Evolutionary conservation across 2,329 filamentous ascomycete genomes (phyloP), one percentile per base, ranked within the genome.

Genomic region (Dothistroma pini): DNA sequence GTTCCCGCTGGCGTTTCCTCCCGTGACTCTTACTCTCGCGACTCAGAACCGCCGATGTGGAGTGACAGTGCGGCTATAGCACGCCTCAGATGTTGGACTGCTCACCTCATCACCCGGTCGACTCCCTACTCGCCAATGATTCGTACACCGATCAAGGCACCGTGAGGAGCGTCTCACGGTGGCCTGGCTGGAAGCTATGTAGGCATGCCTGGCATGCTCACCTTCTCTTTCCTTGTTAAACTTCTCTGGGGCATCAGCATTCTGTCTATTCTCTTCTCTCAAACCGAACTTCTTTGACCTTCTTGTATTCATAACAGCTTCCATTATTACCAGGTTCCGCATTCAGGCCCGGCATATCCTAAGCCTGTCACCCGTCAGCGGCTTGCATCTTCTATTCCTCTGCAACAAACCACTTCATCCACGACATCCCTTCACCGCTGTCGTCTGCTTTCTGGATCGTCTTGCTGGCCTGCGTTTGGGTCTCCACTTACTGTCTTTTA

Each of bases 61-160:
- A 53, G 51, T 31, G 51, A 53, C 60, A 63, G 52, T 57, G 56
- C 55, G 56, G 54, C 54, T 57, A 63, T 65, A 53, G 63, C 56
- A 56, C 58, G 66, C 67, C 68, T 68, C 63, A 66, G 61, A 58
- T 64, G 59, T 59, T 59, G 48, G 49, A 35, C 38, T 57, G 51
- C 57, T 60, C 53, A 63, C 56, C 35, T 61, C 57, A 44, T 41
- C 61, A 50, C 53, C 54, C 4, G 5, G n/a, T 44, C 41, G 14
- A 49, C 41, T 50, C 22, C 32, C 49, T 55, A 58, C 51, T 64
- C 63, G 63, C 65, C 68, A 65, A 67, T 63, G 60, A 64, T 57
- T 54, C 59, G 55, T 62, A 57, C 64, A 63, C 59, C 63, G 60
- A 62, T 50, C 56, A 62, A 59, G 58, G 31, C 56, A 51, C 55